Conservation (phyloP, 345 rosid genomes). For the Chamaenerion angustifolium region DNA sequence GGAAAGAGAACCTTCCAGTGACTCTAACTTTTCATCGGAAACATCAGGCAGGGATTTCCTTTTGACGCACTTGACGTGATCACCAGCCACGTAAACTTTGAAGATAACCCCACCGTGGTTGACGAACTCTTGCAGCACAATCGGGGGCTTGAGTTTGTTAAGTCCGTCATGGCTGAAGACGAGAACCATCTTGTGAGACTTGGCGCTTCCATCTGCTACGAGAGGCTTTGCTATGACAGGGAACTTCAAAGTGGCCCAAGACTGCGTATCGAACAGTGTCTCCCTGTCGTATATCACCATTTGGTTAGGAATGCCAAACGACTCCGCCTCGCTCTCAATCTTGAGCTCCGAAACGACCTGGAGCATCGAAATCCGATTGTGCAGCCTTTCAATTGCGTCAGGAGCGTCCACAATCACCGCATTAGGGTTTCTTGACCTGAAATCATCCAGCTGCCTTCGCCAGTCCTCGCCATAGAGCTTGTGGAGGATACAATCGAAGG, state of each 20-base stretch:
- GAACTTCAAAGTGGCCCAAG: slow-evolving; percentile 31
- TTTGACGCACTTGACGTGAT: slow-evolving; percentile 39
- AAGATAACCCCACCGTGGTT: slow-evolving; percentile 62
- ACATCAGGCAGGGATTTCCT: slow-evolving; percentile 49
- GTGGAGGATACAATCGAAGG: slow-evolving; percentile 50
- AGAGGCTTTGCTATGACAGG: slow-evolving; percentile 56
- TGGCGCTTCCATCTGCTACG: slow-evolving; percentile 40
- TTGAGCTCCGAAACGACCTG: slow-evolving; percentile 37
- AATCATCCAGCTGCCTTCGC: slow-evolving; percentile 26
- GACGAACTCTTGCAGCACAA: slow-evolving; percentile 50
- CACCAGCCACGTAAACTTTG: slow-evolving; percentile 49
- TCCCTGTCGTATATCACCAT: slow-evolving; percentile 39
- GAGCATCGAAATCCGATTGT: slow-evolving; percentile 45
- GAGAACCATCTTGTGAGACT: slow-evolving; percentile 46
- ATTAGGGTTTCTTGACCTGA: slow-evolving; percentile 20
- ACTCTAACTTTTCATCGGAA: slow-evolving; percentile 30
- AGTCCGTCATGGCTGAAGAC: slow-evolving; percentile 42
- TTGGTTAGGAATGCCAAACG: slow-evolving; percentile 49
- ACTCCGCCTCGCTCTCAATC: slow-evolving; percentile 16
- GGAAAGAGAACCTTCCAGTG: slow-evolving; percentile 19
- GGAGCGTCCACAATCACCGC: slow-evolving; percentile 30
- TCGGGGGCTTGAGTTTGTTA: slow-evolving; percentile 36
- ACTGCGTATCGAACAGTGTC: slow-evolving; percentile 20
- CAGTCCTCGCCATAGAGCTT: slow-evolving; percentile 40
- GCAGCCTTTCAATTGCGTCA: slow-evolving; percentile 32